Base-by-base conservation (phyloP, 306 rosid genomes). In the Myrica gale region DNA sequence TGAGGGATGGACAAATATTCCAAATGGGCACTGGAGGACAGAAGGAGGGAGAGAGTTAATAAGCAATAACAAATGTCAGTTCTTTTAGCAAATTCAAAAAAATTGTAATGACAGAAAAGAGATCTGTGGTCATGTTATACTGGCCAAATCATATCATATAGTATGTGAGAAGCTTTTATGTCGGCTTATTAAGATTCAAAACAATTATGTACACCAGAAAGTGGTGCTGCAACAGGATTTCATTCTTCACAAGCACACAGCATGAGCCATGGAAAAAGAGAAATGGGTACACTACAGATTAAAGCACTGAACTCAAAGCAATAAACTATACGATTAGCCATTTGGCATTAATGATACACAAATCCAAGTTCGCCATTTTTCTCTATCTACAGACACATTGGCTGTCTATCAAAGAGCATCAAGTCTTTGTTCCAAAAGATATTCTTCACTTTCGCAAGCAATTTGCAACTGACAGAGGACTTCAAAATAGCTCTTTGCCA, bases 1-100 rank as follows among this genome's bases (percentile, higher is more conserved):
- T 0, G 88, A 86, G 45, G 93, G 90, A 90, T 90, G 90, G 65
- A 83, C 80, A 47, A 75, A 74, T 47, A 50, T 53, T 10, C 84
- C 85, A 32, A 8, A 17, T n/a, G 71, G 43, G 71, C 67, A 46
- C 89, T 86, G 42, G 20, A 39, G 72, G 47, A 61, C 5, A 11
- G 26, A 19, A 69, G 26, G 44, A 26, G 16, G 32, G 3, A 51
- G 61, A 70, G 11, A 52, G 67, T 54, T 17, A 66, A 9, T 1
- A 9, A 70, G 58, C 19, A 76, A 70, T 72, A 17, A 53, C n/a
- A 63, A 26, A 2, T 42, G 50, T 42, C 17, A 16, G 16, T 9
- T 57, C 5, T 42, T 65, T 42, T 42, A 65, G 70, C 50, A 65
- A 17, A 26, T 51, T 48, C 12, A 3, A 6, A 1, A 53, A 10